Evolutionary conservation across 345 rosid species (phyloP).

Genomic region (Salix exigua): DNA sequence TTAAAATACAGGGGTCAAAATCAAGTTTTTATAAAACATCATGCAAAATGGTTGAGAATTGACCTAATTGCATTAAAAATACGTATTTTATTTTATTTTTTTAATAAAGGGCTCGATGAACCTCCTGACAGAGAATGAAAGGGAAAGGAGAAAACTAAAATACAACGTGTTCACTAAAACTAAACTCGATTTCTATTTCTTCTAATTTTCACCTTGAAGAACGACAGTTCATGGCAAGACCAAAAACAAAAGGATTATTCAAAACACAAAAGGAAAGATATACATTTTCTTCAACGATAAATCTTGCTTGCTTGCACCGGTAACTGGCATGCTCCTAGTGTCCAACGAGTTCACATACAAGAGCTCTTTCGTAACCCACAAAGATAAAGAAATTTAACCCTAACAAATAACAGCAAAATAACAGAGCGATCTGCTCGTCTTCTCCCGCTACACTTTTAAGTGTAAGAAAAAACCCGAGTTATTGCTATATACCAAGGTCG

Average conservation of each 20-base stretch:
- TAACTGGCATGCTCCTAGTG: neutral
- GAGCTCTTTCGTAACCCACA: neutral
- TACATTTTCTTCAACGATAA: neutral
- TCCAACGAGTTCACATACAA: neutral
- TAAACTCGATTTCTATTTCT: neutral
- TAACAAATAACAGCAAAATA: neutral
- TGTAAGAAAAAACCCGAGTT: neutral
- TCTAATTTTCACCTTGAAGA: neutral
- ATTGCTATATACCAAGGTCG: constrained; percentile 64
- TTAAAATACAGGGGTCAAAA: too few relatives aligned
- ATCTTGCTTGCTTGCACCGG: neutral
- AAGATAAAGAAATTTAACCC: neutral
- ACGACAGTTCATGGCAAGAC: neutral
- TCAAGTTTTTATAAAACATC: too few relatives aligned
- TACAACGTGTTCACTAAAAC: too few relatives aligned
- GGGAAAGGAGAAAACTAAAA: too few relatives aligned
- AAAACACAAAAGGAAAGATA: too few relatives aligned
- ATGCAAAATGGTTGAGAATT: too few relatives aligned
- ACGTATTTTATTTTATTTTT: too few relatives aligned
- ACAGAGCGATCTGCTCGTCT: neutral
- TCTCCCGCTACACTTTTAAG: neutral
- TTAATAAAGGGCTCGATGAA: too few relatives aligned
- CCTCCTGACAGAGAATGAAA: too few relatives aligned
- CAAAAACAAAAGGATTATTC: neutral
- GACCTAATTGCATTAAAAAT: too few relatives aligned